Base-by-base conservation (phyloP, 768 basidiomycete genomes). In the Boletus tomentosulus region DNA sequence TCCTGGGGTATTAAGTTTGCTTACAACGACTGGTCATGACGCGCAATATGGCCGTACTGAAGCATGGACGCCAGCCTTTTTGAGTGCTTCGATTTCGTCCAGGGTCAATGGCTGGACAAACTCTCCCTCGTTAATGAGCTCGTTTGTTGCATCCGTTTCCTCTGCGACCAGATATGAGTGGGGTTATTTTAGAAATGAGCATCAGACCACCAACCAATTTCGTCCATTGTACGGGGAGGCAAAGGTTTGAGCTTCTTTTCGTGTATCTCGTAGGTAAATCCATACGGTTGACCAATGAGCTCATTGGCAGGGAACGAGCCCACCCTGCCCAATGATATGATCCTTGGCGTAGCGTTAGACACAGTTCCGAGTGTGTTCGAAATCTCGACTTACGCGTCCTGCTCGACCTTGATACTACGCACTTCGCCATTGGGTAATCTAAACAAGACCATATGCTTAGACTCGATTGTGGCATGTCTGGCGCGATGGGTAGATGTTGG, bases 141-240 rank as follows among this genome's bases (percentile, higher is more conserved):
- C 94, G 63, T 99, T 99, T 4, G 94, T 99, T 2, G 95, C 96
- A 48, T 89, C 88, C 12, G 95, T 98, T 64, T 98, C 96, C 84
- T 95, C 96, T 96, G 61, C 10, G 35, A 35, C 16, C 10, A 9
- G 15, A 48, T 30, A 16, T 68, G 10, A 56, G 39, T 22, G 27
- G 28, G 8, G 46, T 50, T 10, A 8, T 50, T 28, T 46, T 7
- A 46, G 12, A 37, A 6, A 56, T 13, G 48, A 51, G 50, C 13
- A 52, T 19, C 30, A 27, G 54, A 34, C 50, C 52, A 60, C 62
- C 47, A 71, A 92, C 93, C 92, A 61, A 94, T 78, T 72, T 95
- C 92, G 63, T 87, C 81, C 63, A 91, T 70, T 10, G 80, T 81
- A 48, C 75, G 78, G 42, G 86, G 81, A 50, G 84, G 79, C 31